Percentiles rank a stretch among this genome's conserved stretches.
Evolutionary conservation across 805 yeast species (phyloP).

Genomic region (Candida dajiaensis): DNA sequence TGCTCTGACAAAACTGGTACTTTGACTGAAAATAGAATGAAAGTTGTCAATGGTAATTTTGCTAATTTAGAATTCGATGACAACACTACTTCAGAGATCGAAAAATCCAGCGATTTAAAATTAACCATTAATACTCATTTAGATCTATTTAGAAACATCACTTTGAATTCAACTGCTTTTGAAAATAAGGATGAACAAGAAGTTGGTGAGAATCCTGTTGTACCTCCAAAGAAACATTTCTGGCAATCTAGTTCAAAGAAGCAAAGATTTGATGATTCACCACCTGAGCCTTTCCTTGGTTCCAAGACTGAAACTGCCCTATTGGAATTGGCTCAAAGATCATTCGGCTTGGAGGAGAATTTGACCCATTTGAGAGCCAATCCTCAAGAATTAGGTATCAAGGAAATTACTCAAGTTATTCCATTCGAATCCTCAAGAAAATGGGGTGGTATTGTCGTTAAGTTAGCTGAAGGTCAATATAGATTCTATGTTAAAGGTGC

Average conservation of each 20-base stretch:
- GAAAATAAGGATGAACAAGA: conserved; percentile 43
- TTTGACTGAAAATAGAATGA: conserved; percentile 88
- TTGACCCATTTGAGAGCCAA: conserved; percentile 43
- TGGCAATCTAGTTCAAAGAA: conserved; percentile 14
- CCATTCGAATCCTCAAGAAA: conserved; percentile 92
- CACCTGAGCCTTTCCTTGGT: conserved; percentile 66
- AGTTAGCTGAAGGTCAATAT: conserved; percentile 35
- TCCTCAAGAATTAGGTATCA: conserved; percentile 25
- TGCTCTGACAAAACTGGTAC: conserved; percentile 99
- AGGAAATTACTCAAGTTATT: conserved; percentile 56
- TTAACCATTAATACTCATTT: conserved; percentile 8
- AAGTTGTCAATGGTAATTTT: conserved; percentile 72
- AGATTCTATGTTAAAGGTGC: conserved; percentile 87
- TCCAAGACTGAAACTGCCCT: conserved; percentile 94
- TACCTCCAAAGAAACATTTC: conserved; percentile 15
- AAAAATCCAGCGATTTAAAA: conserved; percentile 13
- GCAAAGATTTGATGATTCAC: conserved; percentile 3
- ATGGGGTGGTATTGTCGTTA: conserved; percentile 81
- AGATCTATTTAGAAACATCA: conserved; percentile 49
- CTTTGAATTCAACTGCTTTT: conserved; percentile 85
- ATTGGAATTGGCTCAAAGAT: conserved; percentile 56
- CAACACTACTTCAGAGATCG: conserved; percentile 19
- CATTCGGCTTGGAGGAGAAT: conserved; percentile 40
- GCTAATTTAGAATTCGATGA: conserved; percentile 57
- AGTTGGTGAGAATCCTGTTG: conserved; percentile 24